Percentiles rank a stretch among this genome's conserved stretches.
Conservation (phyloP, 441 rosid species). For the Euphorbia schlechtendalii region DNA sequence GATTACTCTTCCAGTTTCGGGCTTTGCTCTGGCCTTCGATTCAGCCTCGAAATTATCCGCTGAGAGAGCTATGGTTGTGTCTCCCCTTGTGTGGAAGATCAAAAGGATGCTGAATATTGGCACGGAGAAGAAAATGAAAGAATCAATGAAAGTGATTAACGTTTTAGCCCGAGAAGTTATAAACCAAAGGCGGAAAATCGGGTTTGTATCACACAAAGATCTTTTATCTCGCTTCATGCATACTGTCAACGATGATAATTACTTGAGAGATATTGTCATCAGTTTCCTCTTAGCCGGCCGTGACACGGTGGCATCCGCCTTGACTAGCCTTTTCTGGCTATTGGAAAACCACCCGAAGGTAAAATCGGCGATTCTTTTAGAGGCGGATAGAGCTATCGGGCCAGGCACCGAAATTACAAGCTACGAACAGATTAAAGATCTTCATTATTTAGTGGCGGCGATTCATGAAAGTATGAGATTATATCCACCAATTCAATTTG, state of each 20-base stretch:
- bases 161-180: constrained; percentile 18
- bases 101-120: constrained; percentile 22
- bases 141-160: constrained; percentile 14
- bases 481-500: constrained; percentile 32
- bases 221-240: constrained; percentile 32
- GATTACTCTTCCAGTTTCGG: constrained; percentile 20
- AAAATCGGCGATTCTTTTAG: constrained; percentile 10
- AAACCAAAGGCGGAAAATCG: constrained; percentile 9
- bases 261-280: constrained; percentile 20
- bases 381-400: constrained; percentile 34
- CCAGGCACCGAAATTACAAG: constrained; percentile 14
- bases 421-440: constrained; percentile 10
- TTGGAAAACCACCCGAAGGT: constrained; percentile 16
- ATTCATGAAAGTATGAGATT: constrained; percentile 31
- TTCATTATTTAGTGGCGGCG: constrained; percentile 30
- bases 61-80: constrained; percentile 25
- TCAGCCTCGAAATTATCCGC: constrained; percentile 55
- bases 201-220: constrained; percentile 29
- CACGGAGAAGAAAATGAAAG: constrained; percentile 21
- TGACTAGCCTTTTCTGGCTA: constrained; percentile 32
- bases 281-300: constrained; percentile 33
- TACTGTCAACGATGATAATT: constrained; percentile 2
- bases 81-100: constrained; percentile 29
- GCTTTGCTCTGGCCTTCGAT: constrained; percentile 29
- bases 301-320: constrained; percentile 31